A percentile compares a stretch with the other conserved stretches of the same genome.
phyloP scores from a whole-genome alignment of 169 alveolate species.

The Cryptosporidium andersoni region DNA sequence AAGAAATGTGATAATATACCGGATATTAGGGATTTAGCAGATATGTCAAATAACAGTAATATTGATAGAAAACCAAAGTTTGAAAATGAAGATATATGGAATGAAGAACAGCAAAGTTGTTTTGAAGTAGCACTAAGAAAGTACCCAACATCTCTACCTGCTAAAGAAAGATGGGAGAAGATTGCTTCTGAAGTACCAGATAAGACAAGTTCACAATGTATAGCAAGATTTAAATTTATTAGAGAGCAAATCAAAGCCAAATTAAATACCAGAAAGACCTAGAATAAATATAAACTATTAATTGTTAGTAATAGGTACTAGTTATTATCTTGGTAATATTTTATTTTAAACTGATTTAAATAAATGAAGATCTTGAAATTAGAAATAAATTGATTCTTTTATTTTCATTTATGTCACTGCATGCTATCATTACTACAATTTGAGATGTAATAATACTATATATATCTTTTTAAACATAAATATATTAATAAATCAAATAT shows the following conservation, averaged over 20 bases:
- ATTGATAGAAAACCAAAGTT: not conserved
- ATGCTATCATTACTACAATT: too few relatives aligned
- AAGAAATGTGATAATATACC: slow-evolving; percentile 74
- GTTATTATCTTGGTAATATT: not conserved
- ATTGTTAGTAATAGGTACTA: not conserved
- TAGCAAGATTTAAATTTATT: slow-evolving; percentile 74
- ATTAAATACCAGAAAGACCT: too few relatives aligned
- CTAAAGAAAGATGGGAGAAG: slow-evolving; percentile 83
- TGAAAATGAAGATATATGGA: slow-evolving; percentile 75
- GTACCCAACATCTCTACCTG: slow-evolving; percentile 80
- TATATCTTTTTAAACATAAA: too few relatives aligned
- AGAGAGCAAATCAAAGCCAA: slow-evolving; percentile 18
- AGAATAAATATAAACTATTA: slow-evolving; percentile 10
- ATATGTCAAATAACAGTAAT: not conserved
- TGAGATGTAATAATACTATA: too few relatives aligned
- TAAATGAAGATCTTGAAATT: too few relatives aligned
- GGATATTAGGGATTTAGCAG: slow-evolving; percentile 70
- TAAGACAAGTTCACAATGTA: slow-evolving; percentile 78
- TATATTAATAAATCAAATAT: too few relatives aligned
- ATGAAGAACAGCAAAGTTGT: slow-evolving; percentile 79
- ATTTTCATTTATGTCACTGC: too few relatives aligned
- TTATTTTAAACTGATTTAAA: too few relatives aligned
- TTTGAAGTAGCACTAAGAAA: slow-evolving; percentile 82
- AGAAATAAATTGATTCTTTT: too few relatives aligned
- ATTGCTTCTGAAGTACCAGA: slow-evolving; percentile 82